Evolutionary conservation across 2,329 filamentous ascomycete species (phyloP).

Genomic region (Penicillium vulpinum): DNA sequence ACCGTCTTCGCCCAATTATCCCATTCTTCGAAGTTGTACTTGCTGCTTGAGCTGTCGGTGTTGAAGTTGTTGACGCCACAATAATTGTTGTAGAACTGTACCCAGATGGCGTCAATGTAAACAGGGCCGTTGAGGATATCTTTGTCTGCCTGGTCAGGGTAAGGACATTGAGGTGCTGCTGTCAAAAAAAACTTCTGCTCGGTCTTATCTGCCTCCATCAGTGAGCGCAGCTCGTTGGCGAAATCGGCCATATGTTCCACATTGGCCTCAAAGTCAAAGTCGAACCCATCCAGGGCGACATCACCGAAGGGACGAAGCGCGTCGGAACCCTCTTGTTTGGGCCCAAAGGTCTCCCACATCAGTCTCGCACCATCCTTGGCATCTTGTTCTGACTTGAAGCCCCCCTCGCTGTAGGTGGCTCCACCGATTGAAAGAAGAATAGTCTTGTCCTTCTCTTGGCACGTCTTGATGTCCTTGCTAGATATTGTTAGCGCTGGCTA

Average conservation of each 20-base stretch:
- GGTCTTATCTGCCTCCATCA: constrained; percentile 54
- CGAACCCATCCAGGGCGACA: constrained; percentile 70
- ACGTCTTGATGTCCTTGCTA: constrained; percentile 54
- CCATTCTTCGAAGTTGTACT: constrained; percentile 66
- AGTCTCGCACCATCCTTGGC: constrained; percentile 60
- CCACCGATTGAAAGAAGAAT: constrained; percentile 72
- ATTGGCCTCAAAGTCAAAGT: constrained; percentile 70
- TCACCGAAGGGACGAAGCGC: constrained; percentile 66
- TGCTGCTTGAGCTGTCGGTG: constrained; percentile 48
- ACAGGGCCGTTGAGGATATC: constrained; percentile 58
- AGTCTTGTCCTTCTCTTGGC: constrained; percentile 67
- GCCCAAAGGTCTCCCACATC: constrained; percentile 72
- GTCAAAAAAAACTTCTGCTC: constrained; percentile 62
- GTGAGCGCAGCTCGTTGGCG: constrained; percentile 56
- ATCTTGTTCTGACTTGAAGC: constrained; percentile 56
- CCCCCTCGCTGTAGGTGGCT: constrained; percentile 67
- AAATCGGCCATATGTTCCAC: constrained; percentile 63
- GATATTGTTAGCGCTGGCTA: constrained; percentile 18
- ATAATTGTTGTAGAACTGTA: constrained; percentile 70
- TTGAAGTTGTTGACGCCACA: constrained; percentile 60
- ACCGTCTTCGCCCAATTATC: constrained; percentile 63
- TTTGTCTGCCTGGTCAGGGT: constrained; percentile 62
- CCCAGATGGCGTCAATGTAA: constrained; percentile 60
- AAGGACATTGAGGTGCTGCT: constrained; percentile 68
- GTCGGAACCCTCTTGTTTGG: constrained; percentile 43